phyloP scores from a whole-genome alignment of 345 rosid genomes.

The Nasturtium officinale region DNA sequence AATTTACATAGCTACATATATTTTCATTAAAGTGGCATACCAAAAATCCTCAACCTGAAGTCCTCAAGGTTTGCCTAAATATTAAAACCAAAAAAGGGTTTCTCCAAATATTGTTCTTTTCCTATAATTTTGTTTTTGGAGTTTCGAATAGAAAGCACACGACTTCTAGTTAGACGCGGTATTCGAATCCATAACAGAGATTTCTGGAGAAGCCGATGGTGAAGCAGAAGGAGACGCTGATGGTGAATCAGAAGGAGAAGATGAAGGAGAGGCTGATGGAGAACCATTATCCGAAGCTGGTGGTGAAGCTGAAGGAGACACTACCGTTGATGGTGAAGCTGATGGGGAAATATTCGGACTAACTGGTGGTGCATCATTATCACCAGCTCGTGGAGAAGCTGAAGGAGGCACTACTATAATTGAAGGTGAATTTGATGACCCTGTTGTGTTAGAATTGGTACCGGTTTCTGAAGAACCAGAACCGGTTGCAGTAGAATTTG shows the following conservation, averaged over 20 bases:
- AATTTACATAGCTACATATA: slow-evolving; percentile 23
- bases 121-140: neutral
- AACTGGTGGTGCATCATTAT: neutral
- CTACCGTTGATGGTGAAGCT: neutral
- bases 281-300: neutral
- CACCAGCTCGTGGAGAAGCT: neutral
- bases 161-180: slow-evolving; percentile 2
- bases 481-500: neutral
- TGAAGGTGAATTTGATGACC: neutral
- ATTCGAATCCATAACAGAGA: slow-evolving; percentile 14
- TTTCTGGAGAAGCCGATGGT: slow-evolving; percentile 4
- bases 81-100: neutral
- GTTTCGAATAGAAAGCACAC: neutral
- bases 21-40: neutral
- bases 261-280: neutral
- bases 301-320: neutral
- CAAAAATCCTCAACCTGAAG: neutral
- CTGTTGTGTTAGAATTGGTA: neutral
- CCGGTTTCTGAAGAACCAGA: neutral
- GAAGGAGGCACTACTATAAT: neutral
- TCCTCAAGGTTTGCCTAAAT: slow-evolving; percentile 16
- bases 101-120: neutral
- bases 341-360: neutral
- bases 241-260: neutral
- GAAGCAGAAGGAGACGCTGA: slow-evolving; percentile 9